A percentile compares a stretch with the other conserved stretches of the same genome.
These are phyloP conservation scores for Mycena vitilis DNA, from an alignment of 768 basidiomycete genomes.

Conservation along the genomic window DNA sequence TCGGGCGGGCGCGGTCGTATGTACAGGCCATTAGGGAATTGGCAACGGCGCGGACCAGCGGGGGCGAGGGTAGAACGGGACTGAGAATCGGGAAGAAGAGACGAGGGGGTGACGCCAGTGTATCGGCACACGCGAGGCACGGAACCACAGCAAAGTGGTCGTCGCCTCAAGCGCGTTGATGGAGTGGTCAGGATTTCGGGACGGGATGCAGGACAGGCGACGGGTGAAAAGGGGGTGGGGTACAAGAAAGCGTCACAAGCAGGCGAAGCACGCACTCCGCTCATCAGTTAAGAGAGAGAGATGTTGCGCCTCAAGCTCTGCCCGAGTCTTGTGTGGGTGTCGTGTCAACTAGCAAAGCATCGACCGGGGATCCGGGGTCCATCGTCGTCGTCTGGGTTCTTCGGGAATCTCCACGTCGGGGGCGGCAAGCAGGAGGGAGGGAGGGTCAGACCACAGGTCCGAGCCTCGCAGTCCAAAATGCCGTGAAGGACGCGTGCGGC, in stretches of 20 bases:
- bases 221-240: constrained; percentile 56
- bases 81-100: constrained; percentile 39
- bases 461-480: constrained; percentile 43
- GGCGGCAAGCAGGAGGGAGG: constrained; percentile 37
- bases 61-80: constrained; percentile 21
- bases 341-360: constrained; percentile 61
- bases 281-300: constrained; percentile 58
- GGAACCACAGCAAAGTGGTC: constrained; percentile 87
- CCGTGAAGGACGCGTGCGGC: constrained; percentile 57
- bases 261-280: constrained; percentile 67
- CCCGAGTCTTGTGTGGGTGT: constrained; percentile 79
- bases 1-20: constrained; percentile 14
- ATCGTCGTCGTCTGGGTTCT: constrained; percentile 58
- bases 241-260: constrained; percentile 68
- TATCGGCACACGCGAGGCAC: constrained; percentile 83
- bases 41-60: constrained; percentile 17
- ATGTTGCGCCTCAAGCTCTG: constrained; percentile 63
- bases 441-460: constrained; percentile 57
- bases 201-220: constrained; percentile 52
- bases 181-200: constrained; percentile 64
- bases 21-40: constrained; percentile 16
- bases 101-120: constrained; percentile 69
- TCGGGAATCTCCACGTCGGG: constrained; percentile 46
- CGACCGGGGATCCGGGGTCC: constrained; percentile 64
- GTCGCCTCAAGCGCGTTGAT: constrained; percentile 73